These are phyloP conservation scores for Chlamydomonas sp. DNA, from an alignment of 139 green algal species.

Conservation along the genomic window DNA sequence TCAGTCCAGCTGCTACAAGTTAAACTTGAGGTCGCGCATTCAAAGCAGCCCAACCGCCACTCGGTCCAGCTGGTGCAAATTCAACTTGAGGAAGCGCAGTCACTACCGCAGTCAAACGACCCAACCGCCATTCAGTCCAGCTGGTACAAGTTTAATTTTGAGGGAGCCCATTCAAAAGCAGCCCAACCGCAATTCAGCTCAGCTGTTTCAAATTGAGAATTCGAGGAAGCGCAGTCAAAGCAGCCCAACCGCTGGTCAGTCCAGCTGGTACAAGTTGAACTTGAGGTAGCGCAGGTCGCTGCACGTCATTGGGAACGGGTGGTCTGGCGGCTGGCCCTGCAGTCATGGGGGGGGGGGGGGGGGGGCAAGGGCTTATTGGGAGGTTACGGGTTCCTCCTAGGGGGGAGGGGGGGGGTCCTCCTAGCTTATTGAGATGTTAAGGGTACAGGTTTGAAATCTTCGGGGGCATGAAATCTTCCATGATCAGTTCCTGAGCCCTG, in stretches of 20 bases:
- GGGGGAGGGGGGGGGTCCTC: no score
- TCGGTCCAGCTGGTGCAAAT: slow-evolving; percentile 27
- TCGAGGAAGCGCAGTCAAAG: no score
- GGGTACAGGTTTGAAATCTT: background rate
- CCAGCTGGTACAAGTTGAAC: slow-evolving; percentile 34
- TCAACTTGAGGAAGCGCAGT: slow-evolving; percentile 52
- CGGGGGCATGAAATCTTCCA: background rate
- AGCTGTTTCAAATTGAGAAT: no score
- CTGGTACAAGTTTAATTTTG: slow-evolving; percentile 38
- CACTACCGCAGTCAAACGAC: no score
- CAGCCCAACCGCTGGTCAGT: slow-evolving; percentile 9
- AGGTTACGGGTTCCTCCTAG: no score
- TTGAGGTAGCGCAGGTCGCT: slow-evolving; percentile 50
- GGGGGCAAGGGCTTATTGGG: background rate
- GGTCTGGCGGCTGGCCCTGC: slow-evolving; percentile 35
- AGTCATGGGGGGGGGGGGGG: background rate
- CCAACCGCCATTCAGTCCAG: slow-evolving; percentile 20
- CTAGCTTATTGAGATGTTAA: no score
- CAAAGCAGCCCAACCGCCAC: background rate
- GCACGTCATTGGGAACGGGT: slow-evolving; percentile 38
- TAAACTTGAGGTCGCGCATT: slow-evolving; percentile 52
- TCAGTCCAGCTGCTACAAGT: slow-evolving; percentile 28
- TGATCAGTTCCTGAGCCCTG: no score
- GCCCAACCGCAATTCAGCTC: no score
- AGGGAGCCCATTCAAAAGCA: no score